Evolutionary conservation across 768 basidiomycete genomes (phyloP).

Genomic region (Suillus alpinus): DNA sequence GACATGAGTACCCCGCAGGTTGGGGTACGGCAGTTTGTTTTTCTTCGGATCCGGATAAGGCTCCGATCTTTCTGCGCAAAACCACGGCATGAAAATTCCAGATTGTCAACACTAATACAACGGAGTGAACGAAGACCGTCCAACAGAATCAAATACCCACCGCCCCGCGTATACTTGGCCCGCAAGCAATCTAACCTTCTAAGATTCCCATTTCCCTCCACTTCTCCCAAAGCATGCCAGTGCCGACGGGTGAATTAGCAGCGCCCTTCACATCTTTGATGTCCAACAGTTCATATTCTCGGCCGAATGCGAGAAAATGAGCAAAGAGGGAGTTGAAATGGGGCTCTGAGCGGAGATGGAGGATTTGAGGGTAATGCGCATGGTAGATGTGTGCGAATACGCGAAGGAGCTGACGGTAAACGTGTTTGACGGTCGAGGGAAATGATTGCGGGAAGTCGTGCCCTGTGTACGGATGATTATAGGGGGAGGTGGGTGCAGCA

Average conservation of each 20-base stretch:
- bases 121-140: neutral
- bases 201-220: conserved; percentile 87
- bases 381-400: conserved; percentile 98
- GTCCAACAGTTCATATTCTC: conserved; percentile 89
- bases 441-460: conserved; percentile 86
- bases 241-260: conserved; percentile 57
- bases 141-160: neutral
- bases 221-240: conserved; percentile 80
- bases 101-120: neutral
- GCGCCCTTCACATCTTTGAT: conserved; percentile 83
- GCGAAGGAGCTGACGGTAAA: conserved; percentile 94
- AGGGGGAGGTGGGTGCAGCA: neutral
- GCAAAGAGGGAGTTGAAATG: conserved; percentile 98
- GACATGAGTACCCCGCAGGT: too few relatives aligned
- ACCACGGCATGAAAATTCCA: neutral
- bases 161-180: neutral
- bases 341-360: conserved; percentile 90
- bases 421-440: conserved; percentile 86
- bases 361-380: conserved; percentile 86
- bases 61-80: neutral
- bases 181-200: conserved; percentile 32
- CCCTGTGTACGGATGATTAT: conserved; percentile 42
- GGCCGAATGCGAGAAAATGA: conserved; percentile 94
- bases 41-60: neutral
- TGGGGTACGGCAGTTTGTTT: too few relatives aligned